phyloP scores from a whole-genome alignment of 2,329 filamentous ascomycete genomes.

The Fusarium clavum region DNA sequence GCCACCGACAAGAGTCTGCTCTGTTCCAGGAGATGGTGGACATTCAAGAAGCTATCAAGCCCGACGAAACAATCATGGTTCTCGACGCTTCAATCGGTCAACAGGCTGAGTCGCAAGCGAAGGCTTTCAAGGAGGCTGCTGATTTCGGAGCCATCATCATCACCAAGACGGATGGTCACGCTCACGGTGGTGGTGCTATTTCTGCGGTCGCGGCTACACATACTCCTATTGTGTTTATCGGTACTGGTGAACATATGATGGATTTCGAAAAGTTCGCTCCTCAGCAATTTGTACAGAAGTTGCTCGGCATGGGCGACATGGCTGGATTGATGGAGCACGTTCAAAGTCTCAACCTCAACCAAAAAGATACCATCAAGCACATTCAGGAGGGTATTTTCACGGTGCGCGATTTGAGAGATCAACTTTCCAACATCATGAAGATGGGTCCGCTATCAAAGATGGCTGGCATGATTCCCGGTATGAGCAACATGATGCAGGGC shows the following conservation, averaged over 20 bases:
- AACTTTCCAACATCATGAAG: slow-evolving; percentile 98
- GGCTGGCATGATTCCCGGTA: slow-evolving; percentile 97
- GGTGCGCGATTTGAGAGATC: slow-evolving; percentile 91
- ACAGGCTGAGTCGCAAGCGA: slow-evolving; percentile 91
- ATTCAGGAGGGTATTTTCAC: slow-evolving; percentile 97
- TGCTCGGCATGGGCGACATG: slow-evolving; percentile 98
- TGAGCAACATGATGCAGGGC: slow-evolving; percentile 91
- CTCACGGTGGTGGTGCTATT: slow-evolving; percentile 95
- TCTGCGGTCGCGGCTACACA: slow-evolving; percentile 96
- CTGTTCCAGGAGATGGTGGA: slow-evolving; percentile 98
- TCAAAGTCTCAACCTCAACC: slow-evolving; percentile 92
- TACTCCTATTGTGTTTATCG: slow-evolving; percentile 97
- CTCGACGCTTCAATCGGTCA: slow-evolving; percentile 97
- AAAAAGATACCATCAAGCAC: slow-evolving; percentile 99
- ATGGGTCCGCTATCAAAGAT: slow-evolving; percentile 98
- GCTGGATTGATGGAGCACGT: slow-evolving; percentile 95
- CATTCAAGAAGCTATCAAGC: slow-evolving; percentile 86
- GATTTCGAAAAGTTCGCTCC: slow-evolving; percentile 94
- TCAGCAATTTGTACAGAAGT: slow-evolving; percentile 91
- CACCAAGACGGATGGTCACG: slow-evolving; percentile 97
- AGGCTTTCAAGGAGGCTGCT: slow-evolving; percentile 96
- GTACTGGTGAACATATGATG: slow-evolving; percentile 96
- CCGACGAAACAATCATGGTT: slow-evolving; percentile 98
- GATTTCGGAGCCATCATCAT: slow-evolving; percentile 99
- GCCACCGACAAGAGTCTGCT: slow-evolving; percentile 93